Base-by-base conservation (phyloP, 306 rosid genomes). In the Purshia tridentata region DNA sequence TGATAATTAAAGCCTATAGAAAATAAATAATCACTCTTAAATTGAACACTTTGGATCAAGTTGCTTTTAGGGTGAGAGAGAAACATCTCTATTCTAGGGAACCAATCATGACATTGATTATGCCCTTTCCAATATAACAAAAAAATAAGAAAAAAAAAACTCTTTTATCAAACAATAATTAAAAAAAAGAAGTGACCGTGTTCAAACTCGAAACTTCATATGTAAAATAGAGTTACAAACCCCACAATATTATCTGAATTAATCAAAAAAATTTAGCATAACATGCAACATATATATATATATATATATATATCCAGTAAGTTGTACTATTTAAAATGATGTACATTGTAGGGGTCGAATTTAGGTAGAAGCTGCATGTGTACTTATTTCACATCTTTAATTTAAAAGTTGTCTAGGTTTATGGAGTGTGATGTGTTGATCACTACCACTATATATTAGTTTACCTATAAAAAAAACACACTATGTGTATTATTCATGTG, bases 31-130 rank as follows among this genome's bases (percentile, higher is more conserved):
- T 37, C 48, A 6, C 18, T 29, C 65, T 62, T 2, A 77, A 45
- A 55, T 77, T 29, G 46, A 77, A 29, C 58, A 42, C 47, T 60
- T 79, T 39, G 46, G 64, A 71, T 58, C 80, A 72, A 68, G 77
- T 45, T 65, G 78, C 67, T 75, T 50, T 46, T 44, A 54, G 16
- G 54, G 66, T 66, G 51, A 75, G 29, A 44, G 69, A 65, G 47
- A 47, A 61, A 61, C 63, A 63, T 40, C 41, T 37, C 9, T 73
- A 39, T 65, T 52, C 64, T 53, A 8, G 47, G 42, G 60, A 65
- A 52, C 49, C 69, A 54, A 75, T 75, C 56, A 75, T 75, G 61
- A 42, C 63, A 22, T 64, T 44, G 62, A 64, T 74, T 58, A 19
- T 22, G 47, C 45, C 42, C 62, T 59, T 45, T 50, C 61, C 70